Percentiles rank a stretch among this genome's conserved stretches.
phyloP scores from a whole-genome alignment of 176 grass and related monocot species.

The Pontederia crassipes region DNA sequence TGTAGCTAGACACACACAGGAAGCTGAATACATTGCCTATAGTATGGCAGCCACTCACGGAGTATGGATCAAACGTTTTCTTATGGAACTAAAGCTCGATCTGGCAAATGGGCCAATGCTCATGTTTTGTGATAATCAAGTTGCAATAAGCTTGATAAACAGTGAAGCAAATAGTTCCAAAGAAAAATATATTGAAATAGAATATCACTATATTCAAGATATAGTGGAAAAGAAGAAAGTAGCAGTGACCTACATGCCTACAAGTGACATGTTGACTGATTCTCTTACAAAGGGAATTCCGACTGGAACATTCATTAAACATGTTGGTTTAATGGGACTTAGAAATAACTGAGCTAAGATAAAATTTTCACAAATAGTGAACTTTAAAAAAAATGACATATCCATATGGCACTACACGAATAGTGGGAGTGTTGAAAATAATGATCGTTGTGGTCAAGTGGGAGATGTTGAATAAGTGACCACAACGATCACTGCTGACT shows the following conservation, averaged over 20 bases:
- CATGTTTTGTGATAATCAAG: no score
- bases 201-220: not conserved
- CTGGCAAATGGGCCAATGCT: not conserved
- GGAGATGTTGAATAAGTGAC: not conserved
- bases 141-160: no score
- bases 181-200: no score
- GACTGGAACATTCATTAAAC: not conserved
- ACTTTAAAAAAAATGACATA: not conserved
- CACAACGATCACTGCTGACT: no score
- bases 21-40: not conserved
- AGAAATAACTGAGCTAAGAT: not conserved
- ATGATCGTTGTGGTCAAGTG: not conserved
- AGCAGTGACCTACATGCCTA: not conserved
- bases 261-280: not conserved
- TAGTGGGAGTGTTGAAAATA: not conserved
- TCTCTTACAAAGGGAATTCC: not conserved
- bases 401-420: not conserved
- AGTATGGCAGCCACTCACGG: not conserved
- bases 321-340: not conserved
- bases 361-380: not conserved
- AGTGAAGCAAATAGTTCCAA: no score
- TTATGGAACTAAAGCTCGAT: not conserved
- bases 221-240: not conserved
- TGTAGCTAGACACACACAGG: not conserved
- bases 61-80: not conserved